Conservation (phyloP, 257 asterid species). For the Jacaranda copaia region DNA sequence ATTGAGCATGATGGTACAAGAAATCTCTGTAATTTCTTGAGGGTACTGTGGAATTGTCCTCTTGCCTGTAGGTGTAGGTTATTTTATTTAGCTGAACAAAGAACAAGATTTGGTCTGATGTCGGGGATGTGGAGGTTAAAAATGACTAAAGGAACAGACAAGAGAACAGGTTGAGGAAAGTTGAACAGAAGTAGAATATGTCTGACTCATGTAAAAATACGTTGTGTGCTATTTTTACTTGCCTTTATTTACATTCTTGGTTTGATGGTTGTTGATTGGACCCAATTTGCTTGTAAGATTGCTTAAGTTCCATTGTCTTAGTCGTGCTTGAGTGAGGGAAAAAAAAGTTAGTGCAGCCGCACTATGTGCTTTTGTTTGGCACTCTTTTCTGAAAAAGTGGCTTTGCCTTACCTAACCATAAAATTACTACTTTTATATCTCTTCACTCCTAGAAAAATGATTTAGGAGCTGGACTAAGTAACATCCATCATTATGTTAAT, state of each 20-base stretch:
- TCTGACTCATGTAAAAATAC: neutral
- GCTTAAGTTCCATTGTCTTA: neutral
- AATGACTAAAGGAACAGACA: neutral
- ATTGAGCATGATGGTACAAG: no score
- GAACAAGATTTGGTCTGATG: neutral
- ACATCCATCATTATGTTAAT: constrained; percentile 7
- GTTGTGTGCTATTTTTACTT: constrained; percentile 10
- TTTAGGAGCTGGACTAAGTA: neutral
- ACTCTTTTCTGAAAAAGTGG: neutral
- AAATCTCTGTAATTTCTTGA: no score
- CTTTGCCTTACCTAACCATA: neutral
- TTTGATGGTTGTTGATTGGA: constrained; percentile 3
- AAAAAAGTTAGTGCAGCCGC: neutral
- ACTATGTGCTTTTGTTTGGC: neutral
- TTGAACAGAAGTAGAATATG: neutral
- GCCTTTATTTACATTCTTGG: neutral
- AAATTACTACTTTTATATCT: neutral
- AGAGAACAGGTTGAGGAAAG: neutral
- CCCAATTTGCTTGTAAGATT: neutral
- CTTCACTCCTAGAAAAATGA: neutral
- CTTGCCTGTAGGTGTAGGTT: no score
- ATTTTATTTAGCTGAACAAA: no score
- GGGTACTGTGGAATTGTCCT: no score
- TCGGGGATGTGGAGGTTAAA: neutral
- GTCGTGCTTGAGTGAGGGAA: neutral